Base-by-base conservation (phyloP, 768 basidiomycete species). In the Thelephora aurantiotincta region DNA sequence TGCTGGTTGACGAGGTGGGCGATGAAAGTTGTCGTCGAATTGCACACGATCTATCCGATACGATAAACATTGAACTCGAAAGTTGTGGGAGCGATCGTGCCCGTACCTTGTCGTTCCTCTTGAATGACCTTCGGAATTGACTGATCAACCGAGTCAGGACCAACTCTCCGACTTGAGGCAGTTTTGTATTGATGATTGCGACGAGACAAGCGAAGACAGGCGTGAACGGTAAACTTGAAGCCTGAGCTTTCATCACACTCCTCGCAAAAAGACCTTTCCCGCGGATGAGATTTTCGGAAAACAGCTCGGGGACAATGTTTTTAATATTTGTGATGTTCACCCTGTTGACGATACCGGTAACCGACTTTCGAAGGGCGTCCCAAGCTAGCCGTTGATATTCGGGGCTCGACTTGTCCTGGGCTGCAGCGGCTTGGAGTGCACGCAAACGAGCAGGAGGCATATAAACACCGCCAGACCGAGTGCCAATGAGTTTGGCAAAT, bases 311-410 rank as follows among this genome's bases (percentile, higher is more conserved):
- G 0, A 91, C 76, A 54, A 94, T 77, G 56, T 83, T 76, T 65
- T 97, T 96, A 76, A 99, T 99, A 63, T 98, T 98, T 55, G 81
- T 73, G 16, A 91, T 74, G 63, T 98, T 97, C 68, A 99, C 89
- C 72, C 96, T 85, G 72, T 99, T 99, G 72, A 98, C 94, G 55
- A 98, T 84, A 90, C 96, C 96, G 23, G 96, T 98, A 58, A 99
- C 86, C 45, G 84, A 88, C 66, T 99, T 99, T 60, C 93, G 81
- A 50, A 99, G 68, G 1, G 96, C 96, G 59, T 99, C 96, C 96
- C 96, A 99, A 9, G 90, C 87, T 50, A 99, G 66, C 9, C 96
- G 76, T 64, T 99, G 96, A 64, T 86, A 98, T 65, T 96, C 93
- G 16, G 81, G 57, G 50, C 85, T 84, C 43, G 71, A 69, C 68